These are phyloP conservation scores for Pyrenophora graminea DNA, from an alignment of 2,329 filamentous ascomycete species.

Conservation along the genomic window DNA sequence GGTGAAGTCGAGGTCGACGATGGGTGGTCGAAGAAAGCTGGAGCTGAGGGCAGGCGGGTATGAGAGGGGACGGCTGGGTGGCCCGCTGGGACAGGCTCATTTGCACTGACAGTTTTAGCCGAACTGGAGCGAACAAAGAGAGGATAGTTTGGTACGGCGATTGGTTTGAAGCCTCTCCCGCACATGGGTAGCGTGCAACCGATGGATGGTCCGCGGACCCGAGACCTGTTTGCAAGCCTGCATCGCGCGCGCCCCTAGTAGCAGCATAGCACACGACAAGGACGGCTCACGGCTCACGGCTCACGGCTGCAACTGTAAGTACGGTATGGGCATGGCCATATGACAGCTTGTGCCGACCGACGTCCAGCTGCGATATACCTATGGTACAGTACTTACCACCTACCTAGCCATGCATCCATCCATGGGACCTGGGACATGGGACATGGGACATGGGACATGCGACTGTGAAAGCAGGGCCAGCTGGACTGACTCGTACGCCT, in stretches of 20 bases:
- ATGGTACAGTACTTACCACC: too few relatives aligned
- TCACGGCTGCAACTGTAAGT: background rate
- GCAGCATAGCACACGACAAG: background rate
- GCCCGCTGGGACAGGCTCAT: slow-evolving; percentile 16
- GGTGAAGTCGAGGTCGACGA: slow-evolving; percentile 2
- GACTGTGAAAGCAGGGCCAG: background rate
- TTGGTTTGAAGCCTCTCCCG: slow-evolving; percentile 10
- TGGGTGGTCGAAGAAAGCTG: slow-evolving; percentile 7
- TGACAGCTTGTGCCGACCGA: background rate
- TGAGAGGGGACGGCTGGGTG: slow-evolving; percentile 13
- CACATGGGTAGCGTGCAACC: slow-evolving; percentile 10
- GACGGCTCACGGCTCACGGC: background rate
- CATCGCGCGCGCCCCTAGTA: slow-evolving; percentile 1
- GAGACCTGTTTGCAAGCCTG: background rate
- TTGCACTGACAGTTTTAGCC: slow-evolving; percentile 21
- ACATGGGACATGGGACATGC: background rate
- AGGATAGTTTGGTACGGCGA: slow-evolving; percentile 8
- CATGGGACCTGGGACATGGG: too few relatives aligned
- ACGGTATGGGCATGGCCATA: too few relatives aligned
- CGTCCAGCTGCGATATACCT: background rate
- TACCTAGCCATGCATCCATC: too few relatives aligned
- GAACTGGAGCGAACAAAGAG: slow-evolving; percentile 15
- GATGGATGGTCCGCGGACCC: slow-evolving; percentile 9
- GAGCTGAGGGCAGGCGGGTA: slow-evolving; percentile 12
- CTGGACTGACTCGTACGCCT: slow-evolving; percentile 8